These are phyloP conservation scores for Arachnopeziza araneosa DNA, from an alignment of 2,329 filamentous ascomycete genomes.

Conservation along the genomic window DNA sequence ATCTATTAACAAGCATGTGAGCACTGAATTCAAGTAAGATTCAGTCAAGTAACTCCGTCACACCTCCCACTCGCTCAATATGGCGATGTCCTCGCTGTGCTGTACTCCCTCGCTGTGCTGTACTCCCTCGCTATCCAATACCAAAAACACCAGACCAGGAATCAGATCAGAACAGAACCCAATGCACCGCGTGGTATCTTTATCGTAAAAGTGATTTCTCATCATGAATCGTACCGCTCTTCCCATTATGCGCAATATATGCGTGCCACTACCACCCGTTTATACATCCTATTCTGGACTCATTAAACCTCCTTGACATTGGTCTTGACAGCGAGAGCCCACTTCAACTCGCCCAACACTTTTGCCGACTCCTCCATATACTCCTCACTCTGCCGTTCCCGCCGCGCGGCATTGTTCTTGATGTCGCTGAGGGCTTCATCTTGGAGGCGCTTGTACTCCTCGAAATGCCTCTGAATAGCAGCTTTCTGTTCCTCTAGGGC, in stretches of 20 bases:
- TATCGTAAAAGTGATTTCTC: neutral
- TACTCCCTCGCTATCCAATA: neutral
- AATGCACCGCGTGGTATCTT: neutral
- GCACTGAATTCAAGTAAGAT: neutral
- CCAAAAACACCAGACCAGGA: neutral
- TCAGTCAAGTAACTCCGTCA: neutral
- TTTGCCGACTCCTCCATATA: constrained; percentile 53
- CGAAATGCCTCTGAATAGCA: constrained; percentile 54
- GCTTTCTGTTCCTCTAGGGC: constrained; percentile 56
- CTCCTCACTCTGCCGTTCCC: constrained; percentile 56
- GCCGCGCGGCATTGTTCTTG: constrained; percentile 48
- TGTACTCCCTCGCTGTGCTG: neutral
- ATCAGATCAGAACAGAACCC: neutral
- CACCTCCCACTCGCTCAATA: neutral
- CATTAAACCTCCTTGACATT: constrained; percentile 52
- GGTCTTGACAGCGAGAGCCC: constrained; percentile 64
- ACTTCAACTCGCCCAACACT: constrained; percentile 63
- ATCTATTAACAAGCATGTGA: neutral
- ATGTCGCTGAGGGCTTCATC: constrained; percentile 56
- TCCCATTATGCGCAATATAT: neutral
- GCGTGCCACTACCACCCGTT: neutral
- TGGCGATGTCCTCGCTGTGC: neutral
- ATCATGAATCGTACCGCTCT: neutral
- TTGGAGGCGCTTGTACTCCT: constrained; percentile 59
- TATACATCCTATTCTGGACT: constrained; percentile 11